Evolutionary conservation across 106 monocot species (phyloP).

Genomic region (Dendrobium huoshanense): DNA sequence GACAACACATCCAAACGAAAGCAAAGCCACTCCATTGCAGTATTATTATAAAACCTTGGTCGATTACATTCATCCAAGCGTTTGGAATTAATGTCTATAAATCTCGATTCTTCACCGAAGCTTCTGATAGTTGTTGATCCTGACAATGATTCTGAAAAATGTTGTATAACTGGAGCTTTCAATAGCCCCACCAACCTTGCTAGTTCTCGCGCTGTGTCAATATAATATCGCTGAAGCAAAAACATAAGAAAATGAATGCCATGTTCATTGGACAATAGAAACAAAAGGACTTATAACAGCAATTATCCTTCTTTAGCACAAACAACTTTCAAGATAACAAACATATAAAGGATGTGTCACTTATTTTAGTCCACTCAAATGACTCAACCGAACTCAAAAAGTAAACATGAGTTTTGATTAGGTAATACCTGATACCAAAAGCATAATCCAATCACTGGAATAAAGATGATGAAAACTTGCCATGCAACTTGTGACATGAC

Average conservation of each 20-base stretch:
- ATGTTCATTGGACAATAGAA: neutral
- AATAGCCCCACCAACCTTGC: constrained; percentile 57
- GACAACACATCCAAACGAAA: constrained; percentile 63
- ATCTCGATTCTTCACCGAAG: constrained; percentile 51
- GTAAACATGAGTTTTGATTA: neutral
- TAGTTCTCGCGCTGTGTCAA: constrained; percentile 59
- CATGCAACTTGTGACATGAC: constrained; percentile 94
- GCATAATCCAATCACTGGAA: constrained; percentile 60
- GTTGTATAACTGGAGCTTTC: constrained; percentile 75
- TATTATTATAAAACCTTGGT: constrained; percentile 56
- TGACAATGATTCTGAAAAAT: constrained; percentile 67
- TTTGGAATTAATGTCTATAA: constrained; percentile 37
- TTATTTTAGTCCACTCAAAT: neutral
- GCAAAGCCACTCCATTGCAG: constrained; percentile 50
- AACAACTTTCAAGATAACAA: neutral
- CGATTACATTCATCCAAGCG: constrained; percentile 47
- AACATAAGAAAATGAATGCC: constrained; percentile 7
- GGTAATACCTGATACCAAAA: constrained; percentile 79
- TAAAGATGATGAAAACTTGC: constrained; percentile 79
- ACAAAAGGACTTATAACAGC: neutral
- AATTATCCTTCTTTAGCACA: neutral
- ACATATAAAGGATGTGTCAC: neutral
- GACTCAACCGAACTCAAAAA: neutral
- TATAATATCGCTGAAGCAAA: constrained; percentile 55
- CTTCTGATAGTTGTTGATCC: constrained; percentile 69